Conservation (phyloP, 208 protist species). For the Leishmania martiniquensis region DNA sequence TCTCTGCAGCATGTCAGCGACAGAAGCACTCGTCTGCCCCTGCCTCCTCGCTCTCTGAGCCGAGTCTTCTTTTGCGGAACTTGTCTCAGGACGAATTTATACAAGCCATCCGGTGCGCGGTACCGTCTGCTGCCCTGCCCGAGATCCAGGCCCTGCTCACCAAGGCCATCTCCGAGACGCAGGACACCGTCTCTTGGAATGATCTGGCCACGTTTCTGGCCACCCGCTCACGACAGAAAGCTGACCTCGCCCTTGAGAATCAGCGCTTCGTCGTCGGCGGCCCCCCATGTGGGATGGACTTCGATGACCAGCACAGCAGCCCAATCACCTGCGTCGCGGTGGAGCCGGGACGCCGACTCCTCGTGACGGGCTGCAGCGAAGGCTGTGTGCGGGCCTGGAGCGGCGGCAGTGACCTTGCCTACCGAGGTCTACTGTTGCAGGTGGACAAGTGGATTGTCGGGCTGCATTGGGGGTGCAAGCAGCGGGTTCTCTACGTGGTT, state of each 20-base stretch:
- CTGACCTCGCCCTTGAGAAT: conserved; percentile 53
- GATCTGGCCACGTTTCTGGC: conserved; percentile 82
- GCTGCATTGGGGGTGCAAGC: conserved; percentile 60
- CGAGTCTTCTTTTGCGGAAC: conserved; percentile 12
- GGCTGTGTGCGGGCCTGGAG: conserved; percentile 82
- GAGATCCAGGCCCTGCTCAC: conserved; percentile 68
- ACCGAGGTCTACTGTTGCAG: conserved; percentile 68
- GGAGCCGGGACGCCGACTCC: conserved; percentile 32
- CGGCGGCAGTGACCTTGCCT: conserved; percentile 41
- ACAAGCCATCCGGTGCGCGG: conserved; percentile 22
- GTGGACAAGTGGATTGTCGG: conserved; percentile 74
- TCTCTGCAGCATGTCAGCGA: not conserved
- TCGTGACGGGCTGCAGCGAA: conserved; percentile 77
- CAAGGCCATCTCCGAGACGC: conserved; percentile 75
- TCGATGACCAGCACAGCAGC: conserved; percentile 43
- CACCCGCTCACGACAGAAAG: conserved; percentile 63
- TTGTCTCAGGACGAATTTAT: conserved; percentile 36
- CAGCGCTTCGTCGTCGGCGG: conserved; percentile 44
- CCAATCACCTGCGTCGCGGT: conserved; percentile 49
- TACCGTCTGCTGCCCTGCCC: conserved; percentile 39
- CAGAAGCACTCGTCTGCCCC: not conserved
- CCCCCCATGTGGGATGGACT: conserved; percentile 32
- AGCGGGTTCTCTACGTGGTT: conserved; percentile 57
- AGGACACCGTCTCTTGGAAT: conserved; percentile 69
- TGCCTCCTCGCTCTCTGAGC: not conserved